Base-by-base conservation (phyloP, 2,329 filamentous ascomycete species). In the Amylocarpus encephaloides region DNA sequence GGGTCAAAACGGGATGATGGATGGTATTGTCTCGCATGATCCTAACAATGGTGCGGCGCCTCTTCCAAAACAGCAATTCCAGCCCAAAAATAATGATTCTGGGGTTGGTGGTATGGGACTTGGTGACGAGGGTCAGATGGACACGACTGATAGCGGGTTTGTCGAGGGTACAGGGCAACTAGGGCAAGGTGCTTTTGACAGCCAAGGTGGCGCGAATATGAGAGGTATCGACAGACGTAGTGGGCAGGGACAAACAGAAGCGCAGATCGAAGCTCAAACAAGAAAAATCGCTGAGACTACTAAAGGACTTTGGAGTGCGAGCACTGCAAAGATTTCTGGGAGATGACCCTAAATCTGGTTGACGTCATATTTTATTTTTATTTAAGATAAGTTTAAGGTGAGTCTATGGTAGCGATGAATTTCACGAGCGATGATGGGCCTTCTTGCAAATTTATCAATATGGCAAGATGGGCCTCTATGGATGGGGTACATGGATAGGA, bases 241-340 rank as follows among this genome's bases (percentile, higher is more conserved):
- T 2, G 64, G 64, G 4, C 64, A 66, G 48, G 64, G 64, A n/a
- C 63, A 66, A 49, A 62, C 62, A 7, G 61, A 65, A 34, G 62
- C 62, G 38, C 62, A 66, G 46, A 65, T 66, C 39, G 61, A 63
- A 46, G 62, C 63, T 10, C 64, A 66, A 55, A 74, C 70, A 43
- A 81, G 80, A 65, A 74, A 73, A 57, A 72, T 83, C 12, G 68
- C 81, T n/a, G 79, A 84, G 66, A 82, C 80, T 26, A 80, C 76
- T 33, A 82, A 79, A 59, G 81, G 81, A 1, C 66, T 85, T 49
- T 85, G 82, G 82, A 62, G 51, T 54, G 60, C 59, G 6, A 57
- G 58, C 16, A 49, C 52, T 18, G 56, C 59, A 12, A 62, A 63
- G 53, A 52, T 62, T 16, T 48, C 54, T 2, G 58, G 60, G 9